Base-by-base conservation (phyloP, 129 eudicot species). In the Escallonia rubra region DNA sequence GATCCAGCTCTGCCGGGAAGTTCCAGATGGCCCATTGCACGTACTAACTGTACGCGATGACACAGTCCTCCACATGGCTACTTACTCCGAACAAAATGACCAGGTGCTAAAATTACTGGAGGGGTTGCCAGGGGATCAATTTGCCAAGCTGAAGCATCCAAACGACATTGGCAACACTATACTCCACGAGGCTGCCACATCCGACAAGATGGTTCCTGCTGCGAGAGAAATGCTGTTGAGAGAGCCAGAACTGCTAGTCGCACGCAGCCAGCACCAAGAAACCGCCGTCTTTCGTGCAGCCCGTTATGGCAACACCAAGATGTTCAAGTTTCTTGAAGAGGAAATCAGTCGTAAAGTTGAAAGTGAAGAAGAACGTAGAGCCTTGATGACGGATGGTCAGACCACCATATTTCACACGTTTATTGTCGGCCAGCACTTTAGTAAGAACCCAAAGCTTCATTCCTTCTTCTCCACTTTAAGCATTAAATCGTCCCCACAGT, bases 271-370 rank as follows among this genome's bases (percentile, higher is more conserved):
- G 15, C 62, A 56, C 50, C 72, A 75, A 3, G 85, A 75, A 51
- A 67, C 76, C 16, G 69, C 85, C 8, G 41, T 80, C 41, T 80
- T 71, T 65, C 67, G 75, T 5, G 81, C 85, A 0, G 85, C 74
- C 42, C 75, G 78, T 16, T 79, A 75, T 54, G 66, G 75, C 4
- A 73, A 80, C 69, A 38, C 57, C 1, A 41, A 12, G 2, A 60
- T 65, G 23, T 80, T 76, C 67, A 8, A 8, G 59, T 72, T 72
- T 16, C 78, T 80, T 23, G 77, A 72, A 53, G 77, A 23, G 8
- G 73, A 61, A 64, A 57, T 67, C n/a, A 0, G 46, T 2, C 50
- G 66, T 50, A 6, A 16, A 14, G 10, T 8, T 3, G 10, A 45
- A 2, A 66, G 15, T 4, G 61, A 0, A 45, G 67, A 72, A 16